Base-by-base conservation (phyloP, 331 rosid species). In the Rhamnella rubrinervis region DNA sequence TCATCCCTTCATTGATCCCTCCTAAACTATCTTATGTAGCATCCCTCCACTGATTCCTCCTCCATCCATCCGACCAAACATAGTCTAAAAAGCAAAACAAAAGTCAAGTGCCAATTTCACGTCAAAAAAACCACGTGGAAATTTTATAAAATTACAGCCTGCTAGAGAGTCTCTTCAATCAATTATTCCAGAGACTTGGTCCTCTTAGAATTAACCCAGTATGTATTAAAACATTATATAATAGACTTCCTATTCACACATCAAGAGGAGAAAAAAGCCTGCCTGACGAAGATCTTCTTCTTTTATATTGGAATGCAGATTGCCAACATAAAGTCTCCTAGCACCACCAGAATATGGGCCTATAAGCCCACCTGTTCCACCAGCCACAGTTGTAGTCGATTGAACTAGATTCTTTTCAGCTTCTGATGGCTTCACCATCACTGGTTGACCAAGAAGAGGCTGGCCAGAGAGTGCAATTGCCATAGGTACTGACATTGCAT, bases 391-490 rank as follows among this genome's bases (percentile, higher is more conserved):
- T 41, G 96, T n/a, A 62, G 88, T 82, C 75, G 98, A 85, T 72
- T 93, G 98, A 65, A 84, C 97, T 68, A 91, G 87, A 87, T 93
- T 93, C 81, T 93, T 93, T 81, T 93, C 98, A 26, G 98, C 98
- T 89, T 93, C 98, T 39, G 98, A 93, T 78, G 98, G 98, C 81
- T 93, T 93, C 71, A 93, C 98, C 98, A 93, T 93, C 73, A 93
- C 98, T 66, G 97, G 98, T 71, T 85, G 95, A 77, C 96, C 80
- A 55, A 86, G 96, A 76, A 93, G 86, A 67, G 83, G 89, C 85
- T 91, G 98, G 40, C 98, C 96, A 49, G 98, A 89, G 62, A 93
- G 96, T 44, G 98, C 98, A 70, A 93, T 93, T 44, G 98, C 97
- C 98, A 93, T 93, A 63, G 98, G 98, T 59, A 93, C 98, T 63